Percentiles rank a stretch among this genome's conserved stretches.
phyloP scores from a whole-genome alignment of 1,284 basidiomycete species.

The Meira nashicola region DNA sequence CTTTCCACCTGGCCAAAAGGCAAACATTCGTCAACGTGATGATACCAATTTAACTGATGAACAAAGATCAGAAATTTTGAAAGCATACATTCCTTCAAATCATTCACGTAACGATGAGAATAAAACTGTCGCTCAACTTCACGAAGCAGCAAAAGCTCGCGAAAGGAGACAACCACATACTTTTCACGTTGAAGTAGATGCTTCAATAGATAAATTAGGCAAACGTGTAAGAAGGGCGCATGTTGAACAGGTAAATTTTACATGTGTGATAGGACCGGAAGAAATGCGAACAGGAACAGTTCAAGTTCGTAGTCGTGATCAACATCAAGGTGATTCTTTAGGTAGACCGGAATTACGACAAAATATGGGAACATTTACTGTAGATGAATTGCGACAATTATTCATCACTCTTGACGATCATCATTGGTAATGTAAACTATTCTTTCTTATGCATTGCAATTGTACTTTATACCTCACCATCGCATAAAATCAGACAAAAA shows the following conservation, averaged over 20 bases:
- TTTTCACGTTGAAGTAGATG: constrained; percentile 47
- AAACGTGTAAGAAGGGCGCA: constrained; percentile 42
- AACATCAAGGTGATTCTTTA: not conserved
- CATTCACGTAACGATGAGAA: not conserved
- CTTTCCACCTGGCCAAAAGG: too few species aligned
- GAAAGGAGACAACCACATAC: constrained; percentile 19
- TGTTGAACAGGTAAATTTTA: constrained; percentile 38
- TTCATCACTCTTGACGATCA: constrained; percentile 26
- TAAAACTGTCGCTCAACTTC: not conserved
- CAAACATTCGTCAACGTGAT: not conserved
- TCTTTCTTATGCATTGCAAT: not conserved
- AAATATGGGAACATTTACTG: constrained; percentile 25
- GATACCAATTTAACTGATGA: not conserved
- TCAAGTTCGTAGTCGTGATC: constrained; percentile 30
- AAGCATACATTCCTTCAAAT: not conserved
- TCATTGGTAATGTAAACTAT: constrained; percentile 16
- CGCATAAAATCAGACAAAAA: too few species aligned
- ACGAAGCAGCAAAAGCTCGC: not conserved
- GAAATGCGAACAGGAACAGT: constrained; percentile 36
- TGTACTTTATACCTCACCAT: too few species aligned
- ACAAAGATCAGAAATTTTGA: not conserved
- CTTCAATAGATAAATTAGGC: constrained; percentile 33
- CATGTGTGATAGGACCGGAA: constrained; percentile 44
- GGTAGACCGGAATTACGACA: constrained; percentile 4
- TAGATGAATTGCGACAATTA: constrained; percentile 21